Base-by-base conservation (phyloP, 2,329 filamentous ascomycete species). In the Xylaria sp. region DNA sequence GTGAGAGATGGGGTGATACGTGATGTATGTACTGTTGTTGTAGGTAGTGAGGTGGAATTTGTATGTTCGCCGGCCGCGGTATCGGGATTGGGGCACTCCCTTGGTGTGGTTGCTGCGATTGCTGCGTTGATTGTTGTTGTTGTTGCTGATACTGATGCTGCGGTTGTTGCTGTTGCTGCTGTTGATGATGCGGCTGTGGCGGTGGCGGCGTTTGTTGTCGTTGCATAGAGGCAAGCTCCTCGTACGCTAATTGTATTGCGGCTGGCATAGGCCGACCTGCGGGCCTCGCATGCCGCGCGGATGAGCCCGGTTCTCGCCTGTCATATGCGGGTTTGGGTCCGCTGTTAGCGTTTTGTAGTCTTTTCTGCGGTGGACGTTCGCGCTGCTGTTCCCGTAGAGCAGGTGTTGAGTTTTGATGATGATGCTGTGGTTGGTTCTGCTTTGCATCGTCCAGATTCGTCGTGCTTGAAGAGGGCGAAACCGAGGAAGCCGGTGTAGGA, bases 11-110 rank as follows among this genome's bases (percentile, higher is more conserved):
- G 28, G 66, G 59, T 3, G 67, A 54, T 33, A 66, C 28, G 9
- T 66, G 69, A 31, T 71, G 70, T 55, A 72, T 62, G 52, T 70
- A 72, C 51, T 70, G 70, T 6, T 70, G 67, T 54, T 67, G 70
- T 43, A 66, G 56, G 18, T 70, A 69, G 25, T 62, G 62, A 33
- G 66, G 51, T 18, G 66, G 60, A 15, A 71, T 66, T 31, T 72
- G 62, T 52, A 70, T 66, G 55, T 61, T 64, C 20, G 49, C 23
- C 4, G 65, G 62, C 13, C 61, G 68, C 28, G 69, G 66, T 65
- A 71, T 71, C 12, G 66, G 60, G 41, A 63, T 64, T 25, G 70
- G 62, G 43, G 60, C 56, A 39, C 64, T 66, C 15, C 55, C 60
- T n/a, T 64, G 64, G 13, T 60, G 63, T 39, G 58, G 51, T 20